phyloP scores from a whole-genome alignment of 176 grass and related monocot species.

The Avena eriantha region DNA sequence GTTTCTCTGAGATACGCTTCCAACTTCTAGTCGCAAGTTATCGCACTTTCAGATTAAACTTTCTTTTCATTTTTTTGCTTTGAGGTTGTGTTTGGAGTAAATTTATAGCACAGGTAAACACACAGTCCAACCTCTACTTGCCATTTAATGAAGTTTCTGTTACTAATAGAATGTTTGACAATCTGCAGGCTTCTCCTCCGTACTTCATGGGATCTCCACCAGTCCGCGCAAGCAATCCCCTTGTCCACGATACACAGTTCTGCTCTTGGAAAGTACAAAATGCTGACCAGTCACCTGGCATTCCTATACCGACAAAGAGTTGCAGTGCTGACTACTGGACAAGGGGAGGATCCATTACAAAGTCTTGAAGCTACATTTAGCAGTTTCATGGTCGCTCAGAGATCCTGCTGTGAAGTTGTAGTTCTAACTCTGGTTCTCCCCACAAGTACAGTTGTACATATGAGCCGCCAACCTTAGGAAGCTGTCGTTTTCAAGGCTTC shows the following conservation, averaged over 20 bases:
- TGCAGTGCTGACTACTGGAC: neutral
- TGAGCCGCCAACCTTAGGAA: constrained; percentile 4
- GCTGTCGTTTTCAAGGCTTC: neutral
- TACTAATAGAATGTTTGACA: constrained; percentile 10
- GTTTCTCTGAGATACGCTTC: constrained; percentile 6
- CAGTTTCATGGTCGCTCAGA: constrained; percentile 39
- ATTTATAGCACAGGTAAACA: neutral
- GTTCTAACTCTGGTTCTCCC: constrained; percentile 39
- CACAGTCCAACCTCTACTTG: neutral
- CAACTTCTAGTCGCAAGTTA: neutral
- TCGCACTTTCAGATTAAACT: neutral
- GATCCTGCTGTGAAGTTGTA: neutral
- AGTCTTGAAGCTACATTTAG: constrained; percentile 48
- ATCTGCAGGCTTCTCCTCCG: constrained; percentile 70
- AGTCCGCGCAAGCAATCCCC: constrained; percentile 63
- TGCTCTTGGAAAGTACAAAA: constrained; percentile 48
- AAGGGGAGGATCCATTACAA: constrained; percentile 35
- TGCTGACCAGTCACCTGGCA: constrained; percentile 23
- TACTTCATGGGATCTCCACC: constrained; percentile 63
- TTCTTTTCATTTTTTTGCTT: neutral
- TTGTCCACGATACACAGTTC: constrained; percentile 61
- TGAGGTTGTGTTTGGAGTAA: constrained; percentile 25
- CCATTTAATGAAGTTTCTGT: neutral
- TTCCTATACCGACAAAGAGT: constrained; percentile 53
- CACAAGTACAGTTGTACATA: constrained; percentile 52